Base-by-base conservation (phyloP, 106 monocot genomes). In the Ottelia alismoides region DNA sequence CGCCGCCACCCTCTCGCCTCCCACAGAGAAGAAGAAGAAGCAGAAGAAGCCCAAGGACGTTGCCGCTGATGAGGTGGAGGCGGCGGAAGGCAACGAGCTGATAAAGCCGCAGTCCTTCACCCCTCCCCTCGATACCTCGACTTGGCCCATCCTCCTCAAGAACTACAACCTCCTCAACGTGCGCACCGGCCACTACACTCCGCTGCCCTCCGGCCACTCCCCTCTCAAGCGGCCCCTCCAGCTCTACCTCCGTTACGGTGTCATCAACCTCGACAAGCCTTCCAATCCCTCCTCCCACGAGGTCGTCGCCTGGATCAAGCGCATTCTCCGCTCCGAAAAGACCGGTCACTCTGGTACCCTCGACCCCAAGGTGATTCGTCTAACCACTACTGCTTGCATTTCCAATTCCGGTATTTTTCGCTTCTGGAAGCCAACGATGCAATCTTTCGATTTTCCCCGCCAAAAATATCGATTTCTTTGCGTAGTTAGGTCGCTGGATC, bases 201-300 rank as follows among this genome's bases (percentile, higher is more conserved):
- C 92, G 2, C 74, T 93, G 44, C 92, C 92, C 20, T 30, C 83
- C 9, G 92, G 92, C 11, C 60, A 79, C 74, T 83, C 87, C 21
- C 92, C 92, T 1, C 71, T 87, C 26, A 87, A 93, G 62, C 78
- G 87, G 20, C 92, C 92, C 2, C 63, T 93, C 19, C 43, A 53
- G 3, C 70, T 75, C 29, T 75, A 87, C 71, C 71, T 93, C 54
- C 73, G 77, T 1, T 93, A 93, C 66, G 92, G 92, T 19, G 52
- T 93, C 72, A 65, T 93, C 64, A 93, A 93, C 68, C 87, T 93
- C 54, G 92, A 93, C 70, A 93, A 87, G 58, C 92, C 92, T 31
- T 80, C 92, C 19, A 93, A 87, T 25, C 87, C 92, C 0, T 93
- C 92, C 20, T 87, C 87, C 23, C 92, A 93, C 61, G 92, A 93